These are phyloP conservation scores for Ceriops tagal DNA, from an alignment of 345 rosid species.

Conservation along the genomic window DNA sequence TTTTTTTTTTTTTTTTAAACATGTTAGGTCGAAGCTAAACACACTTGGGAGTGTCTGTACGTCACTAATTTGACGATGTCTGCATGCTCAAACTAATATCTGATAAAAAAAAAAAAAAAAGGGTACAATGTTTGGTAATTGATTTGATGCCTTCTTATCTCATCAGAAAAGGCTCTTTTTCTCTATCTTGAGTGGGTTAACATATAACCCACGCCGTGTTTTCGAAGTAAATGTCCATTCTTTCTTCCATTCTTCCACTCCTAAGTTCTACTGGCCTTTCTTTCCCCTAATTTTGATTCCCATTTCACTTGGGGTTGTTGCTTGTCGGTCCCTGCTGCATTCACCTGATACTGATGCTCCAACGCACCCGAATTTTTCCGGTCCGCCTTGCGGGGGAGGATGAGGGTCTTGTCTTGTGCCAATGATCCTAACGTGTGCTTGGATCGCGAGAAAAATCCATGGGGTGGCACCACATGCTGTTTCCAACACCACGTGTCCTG, in stretches of 20 bases:
- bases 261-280: background rate
- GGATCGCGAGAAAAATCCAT: slow-evolving; percentile 35
- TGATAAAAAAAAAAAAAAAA: background rate
- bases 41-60: slow-evolving; percentile 1
- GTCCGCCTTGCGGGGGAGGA: slow-evolving; percentile 17
- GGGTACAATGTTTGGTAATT: background rate
- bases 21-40: slow-evolving; percentile 19
- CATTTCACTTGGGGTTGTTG: slow-evolving; percentile 10
- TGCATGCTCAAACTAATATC: slow-evolving; percentile 4
- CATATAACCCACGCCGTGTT: too few species aligned
- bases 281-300: slow-evolving; percentile 11
- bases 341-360: slow-evolving; percentile 12
- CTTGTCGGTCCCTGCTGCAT: background rate
- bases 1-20: background rate
- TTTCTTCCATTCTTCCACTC: background rate
- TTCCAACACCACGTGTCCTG: background rate
- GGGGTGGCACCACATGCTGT: slow-evolving; percentile 39
- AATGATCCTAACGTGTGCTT: slow-evolving; percentile 19
- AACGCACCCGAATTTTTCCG: slow-evolving; percentile 22
- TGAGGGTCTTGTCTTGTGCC: slow-evolving; percentile 27
- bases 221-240: slow-evolving; percentile 13
- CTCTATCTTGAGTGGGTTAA: background rate
- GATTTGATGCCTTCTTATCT: background rate
- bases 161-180: background rate
- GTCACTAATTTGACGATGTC: slow-evolving; percentile 10